These are phyloP conservation scores for Rhododendron molle DNA, from an alignment of 148 eudicot species.

Conservation along the genomic window DNA sequence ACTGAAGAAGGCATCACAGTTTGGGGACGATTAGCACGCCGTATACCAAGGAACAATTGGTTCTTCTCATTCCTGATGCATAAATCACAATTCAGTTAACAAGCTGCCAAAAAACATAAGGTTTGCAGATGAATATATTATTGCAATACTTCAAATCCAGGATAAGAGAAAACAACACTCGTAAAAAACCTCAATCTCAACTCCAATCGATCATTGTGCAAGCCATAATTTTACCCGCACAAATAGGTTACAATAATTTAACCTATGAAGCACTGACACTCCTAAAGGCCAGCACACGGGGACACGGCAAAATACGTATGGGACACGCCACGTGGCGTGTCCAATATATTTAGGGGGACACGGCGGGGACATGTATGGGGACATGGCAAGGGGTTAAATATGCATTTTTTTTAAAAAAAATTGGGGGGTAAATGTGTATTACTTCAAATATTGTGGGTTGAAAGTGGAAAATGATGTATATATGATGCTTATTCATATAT, in stretches of 20 bases:
- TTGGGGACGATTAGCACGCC: constrained; percentile 84
- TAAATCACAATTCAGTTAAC: not conserved
- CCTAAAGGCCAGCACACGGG: no score
- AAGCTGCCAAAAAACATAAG: not conserved
- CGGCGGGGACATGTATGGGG: no score
- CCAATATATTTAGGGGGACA: no score
- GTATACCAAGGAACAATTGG: constrained; percentile 85
- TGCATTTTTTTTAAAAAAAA: no score
- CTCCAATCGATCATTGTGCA: not conserved
- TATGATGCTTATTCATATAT: no score
- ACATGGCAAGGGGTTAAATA: no score
- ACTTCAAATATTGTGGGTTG: no score
- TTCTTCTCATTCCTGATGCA: constrained; percentile 77
- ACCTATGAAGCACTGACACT: not conserved
- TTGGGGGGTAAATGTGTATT: no score
- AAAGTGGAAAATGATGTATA: no score
- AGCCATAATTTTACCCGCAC: not conserved
- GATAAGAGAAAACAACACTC: not conserved
- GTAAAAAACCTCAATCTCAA: not conserved
- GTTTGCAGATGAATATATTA: not conserved
- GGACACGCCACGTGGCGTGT: no score
- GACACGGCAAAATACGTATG: no score
- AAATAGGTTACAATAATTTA: constrained; percentile 1
- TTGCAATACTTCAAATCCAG: not conserved
- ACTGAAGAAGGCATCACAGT: constrained; percentile 96